Conservation (phyloP, 176 grass and related monocot species). For the Zea mays region DNA sequence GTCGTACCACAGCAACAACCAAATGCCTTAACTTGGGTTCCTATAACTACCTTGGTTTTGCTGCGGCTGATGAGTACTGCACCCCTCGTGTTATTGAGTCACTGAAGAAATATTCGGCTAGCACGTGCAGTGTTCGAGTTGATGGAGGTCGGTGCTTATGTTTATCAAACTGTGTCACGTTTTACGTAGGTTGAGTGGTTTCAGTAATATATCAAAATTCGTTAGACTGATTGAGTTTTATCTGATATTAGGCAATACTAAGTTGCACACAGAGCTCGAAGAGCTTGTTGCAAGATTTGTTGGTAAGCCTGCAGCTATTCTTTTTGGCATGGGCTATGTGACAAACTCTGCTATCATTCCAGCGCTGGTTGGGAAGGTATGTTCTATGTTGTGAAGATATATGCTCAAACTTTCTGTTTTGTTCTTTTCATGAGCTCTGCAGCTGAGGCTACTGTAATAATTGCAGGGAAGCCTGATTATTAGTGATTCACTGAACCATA, state of each 20-base stretch:
- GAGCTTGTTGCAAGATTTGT: conserved; percentile 80
- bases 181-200: conserved; percentile 23
- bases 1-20: conserved; percentile 61
- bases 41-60: conserved; percentile 97
- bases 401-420: neutral
- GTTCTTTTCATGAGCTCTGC: neutral
- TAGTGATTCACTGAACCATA: conserved; percentile 94
- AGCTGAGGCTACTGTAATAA: conserved; percentile 36
- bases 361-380: conserved; percentile 74
- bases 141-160: conserved; percentile 62
- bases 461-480: conserved; percentile 83
- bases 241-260: conserved; percentile 66
- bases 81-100: conserved; percentile 88
- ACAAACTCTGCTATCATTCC: conserved; percentile 92
- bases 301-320: conserved; percentile 78
- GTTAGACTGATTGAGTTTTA: conserved; percentile 24
- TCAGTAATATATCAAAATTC: conserved; percentile 20
- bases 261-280: conserved; percentile 76
- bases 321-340: conserved; percentile 96
- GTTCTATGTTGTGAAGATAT: conserved; percentile 36
- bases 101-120: conserved; percentile 79
- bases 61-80: conserved; percentile 87
- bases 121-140: conserved; percentile 79
- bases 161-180: conserved; percentile 23
- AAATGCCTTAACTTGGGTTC: conserved; percentile 94